Evolutionary conservation across 768 basidiomycete genomes (phyloP).

Genomic region (Termitomyces sp.): DNA sequence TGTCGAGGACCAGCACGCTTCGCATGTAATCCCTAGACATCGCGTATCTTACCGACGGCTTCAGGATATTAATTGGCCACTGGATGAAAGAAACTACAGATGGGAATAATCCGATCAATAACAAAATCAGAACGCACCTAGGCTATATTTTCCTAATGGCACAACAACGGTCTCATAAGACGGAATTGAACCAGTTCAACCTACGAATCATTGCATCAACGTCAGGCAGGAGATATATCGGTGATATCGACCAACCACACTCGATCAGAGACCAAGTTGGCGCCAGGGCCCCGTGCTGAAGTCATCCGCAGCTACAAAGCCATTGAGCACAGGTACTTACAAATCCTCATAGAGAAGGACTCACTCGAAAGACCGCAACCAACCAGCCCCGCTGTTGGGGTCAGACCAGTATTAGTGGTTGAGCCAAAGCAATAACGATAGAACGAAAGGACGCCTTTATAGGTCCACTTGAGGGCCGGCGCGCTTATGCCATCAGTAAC

Average conservation of each 20-base stretch:
- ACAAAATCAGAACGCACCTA: neutral
- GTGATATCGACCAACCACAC: neutral
- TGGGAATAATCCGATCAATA: neutral
- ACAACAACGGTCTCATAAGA: neutral
- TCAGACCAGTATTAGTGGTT: neutral
- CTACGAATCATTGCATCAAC: neutral
- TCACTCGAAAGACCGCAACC: neutral
- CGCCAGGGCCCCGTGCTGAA: neutral
- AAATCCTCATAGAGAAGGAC: neutral
- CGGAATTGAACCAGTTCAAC: neutral
- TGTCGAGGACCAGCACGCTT: neutral
- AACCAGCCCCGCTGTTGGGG: neutral
- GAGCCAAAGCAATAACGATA: neutral
- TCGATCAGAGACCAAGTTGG: neutral
- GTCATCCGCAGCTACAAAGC: neutral
- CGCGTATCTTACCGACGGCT: neutral
- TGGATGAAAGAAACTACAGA: neutral
- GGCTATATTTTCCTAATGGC: neutral
- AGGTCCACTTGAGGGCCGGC: neutral
- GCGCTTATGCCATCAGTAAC: neutral
- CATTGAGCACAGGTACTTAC: neutral
- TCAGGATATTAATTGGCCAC: neutral
- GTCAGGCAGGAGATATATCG: neutral
- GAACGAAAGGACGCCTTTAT: neutral
- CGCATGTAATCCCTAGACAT: neutral